Percentiles rank a stretch among this genome's conserved stretches.
phyloP scores from a whole-genome alignment of 805 yeast species.

The Cyberlindnera mrakii region DNA sequence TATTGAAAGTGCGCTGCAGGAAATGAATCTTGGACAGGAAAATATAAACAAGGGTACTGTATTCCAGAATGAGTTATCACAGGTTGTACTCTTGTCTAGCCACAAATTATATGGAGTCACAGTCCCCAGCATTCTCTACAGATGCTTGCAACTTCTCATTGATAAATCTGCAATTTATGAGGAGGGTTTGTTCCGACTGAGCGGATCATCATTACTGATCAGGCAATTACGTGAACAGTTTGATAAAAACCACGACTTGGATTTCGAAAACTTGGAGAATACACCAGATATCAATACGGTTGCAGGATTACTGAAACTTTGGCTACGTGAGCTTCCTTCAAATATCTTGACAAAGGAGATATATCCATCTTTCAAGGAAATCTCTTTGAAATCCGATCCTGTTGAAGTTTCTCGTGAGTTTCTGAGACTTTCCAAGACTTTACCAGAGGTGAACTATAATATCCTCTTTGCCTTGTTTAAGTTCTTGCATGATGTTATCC shows the following conservation, averaged over 20 bases:
- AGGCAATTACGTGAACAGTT: slow-evolving; percentile 62
- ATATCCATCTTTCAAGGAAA: slow-evolving; percentile 33
- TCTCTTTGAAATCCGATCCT: slow-evolving; percentile 18
- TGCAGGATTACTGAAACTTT: slow-evolving; percentile 79
- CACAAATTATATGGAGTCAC: slow-evolving; percentile 36
- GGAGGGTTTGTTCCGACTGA: slow-evolving; percentile 86
- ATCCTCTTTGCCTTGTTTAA: slow-evolving; percentile 60
- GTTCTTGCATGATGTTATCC: slow-evolving; percentile 58
- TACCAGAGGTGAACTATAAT: slow-evolving; percentile 54
- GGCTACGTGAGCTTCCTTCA: slow-evolving; percentile 69
- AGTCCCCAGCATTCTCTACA: slow-evolving; percentile 66
- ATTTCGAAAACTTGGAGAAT: slow-evolving; percentile 40
- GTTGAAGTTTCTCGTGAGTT: slow-evolving; percentile 25
- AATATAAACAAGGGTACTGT: slow-evolving; percentile 27
- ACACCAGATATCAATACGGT: slow-evolving; percentile 73
- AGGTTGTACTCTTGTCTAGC: slow-evolving; percentile 47
- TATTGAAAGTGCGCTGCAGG: slow-evolving; percentile 26
- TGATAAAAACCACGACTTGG: slow-evolving; percentile 63
- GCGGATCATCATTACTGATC: slow-evolving; percentile 80
- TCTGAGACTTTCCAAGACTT: slow-evolving; percentile 24
- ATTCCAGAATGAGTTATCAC: slow-evolving; percentile 60
- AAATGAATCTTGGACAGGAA: slow-evolving; percentile 21
- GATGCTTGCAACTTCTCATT: slow-evolving; percentile 67
- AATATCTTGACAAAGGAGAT: slow-evolving; percentile 57
- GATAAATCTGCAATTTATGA: slow-evolving; percentile 68